Evolutionary conservation across 2,329 filamentous ascomycete species (phyloP).

Genomic region (Exophiala lecanii-corni): DNA sequence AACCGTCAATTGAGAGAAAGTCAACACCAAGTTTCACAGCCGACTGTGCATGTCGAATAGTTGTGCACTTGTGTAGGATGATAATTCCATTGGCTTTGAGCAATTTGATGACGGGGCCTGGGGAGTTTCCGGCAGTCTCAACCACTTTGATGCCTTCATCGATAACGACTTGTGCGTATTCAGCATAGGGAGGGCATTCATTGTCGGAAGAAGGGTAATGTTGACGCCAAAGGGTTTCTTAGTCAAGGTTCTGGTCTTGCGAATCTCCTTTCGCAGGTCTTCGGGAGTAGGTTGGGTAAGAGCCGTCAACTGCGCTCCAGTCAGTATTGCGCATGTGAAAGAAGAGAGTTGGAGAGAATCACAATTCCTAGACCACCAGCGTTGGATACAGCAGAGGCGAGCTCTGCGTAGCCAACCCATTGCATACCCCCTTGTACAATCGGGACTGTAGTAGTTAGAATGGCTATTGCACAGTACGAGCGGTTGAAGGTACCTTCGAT

Average conservation of each 20-base stretch:
- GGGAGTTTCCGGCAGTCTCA: slow-evolving; percentile 86
- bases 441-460: slow-evolving; percentile 39
- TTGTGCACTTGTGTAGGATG: slow-evolving; percentile 96
- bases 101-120: slow-evolving; percentile 82
- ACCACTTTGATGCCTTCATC: slow-evolving; percentile 89
- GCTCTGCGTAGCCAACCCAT: slow-evolving; percentile 53
- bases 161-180: slow-evolving; percentile 87
- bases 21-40: slow-evolving; percentile 93
- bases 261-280: slow-evolving; percentile 90
- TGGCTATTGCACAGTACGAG: too few relatives aligned
- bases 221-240: slow-evolving; percentile 76
- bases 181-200: slow-evolving; percentile 85
- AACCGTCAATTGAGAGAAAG: slow-evolving; percentile 94
- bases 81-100: slow-evolving; percentile 75
- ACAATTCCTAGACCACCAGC: slow-evolving; percentile 50
- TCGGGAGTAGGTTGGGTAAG: slow-evolving; percentile 89
- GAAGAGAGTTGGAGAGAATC: slow-evolving; percentile 3
- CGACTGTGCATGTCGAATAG: slow-evolving; percentile 85
- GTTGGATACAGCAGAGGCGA: slow-evolving; percentile 50
- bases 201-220: slow-evolving; percentile 83
- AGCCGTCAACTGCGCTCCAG: slow-evolving; percentile 41
- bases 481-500: slow-evolving; percentile 36
- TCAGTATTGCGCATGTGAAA: slow-evolving; percentile 4
- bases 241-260: slow-evolving; percentile 69
- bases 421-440: slow-evolving; percentile 52